Conservation (phyloP, 78 protist genomes). For the Dictyostelium brefeldianum region DNA sequence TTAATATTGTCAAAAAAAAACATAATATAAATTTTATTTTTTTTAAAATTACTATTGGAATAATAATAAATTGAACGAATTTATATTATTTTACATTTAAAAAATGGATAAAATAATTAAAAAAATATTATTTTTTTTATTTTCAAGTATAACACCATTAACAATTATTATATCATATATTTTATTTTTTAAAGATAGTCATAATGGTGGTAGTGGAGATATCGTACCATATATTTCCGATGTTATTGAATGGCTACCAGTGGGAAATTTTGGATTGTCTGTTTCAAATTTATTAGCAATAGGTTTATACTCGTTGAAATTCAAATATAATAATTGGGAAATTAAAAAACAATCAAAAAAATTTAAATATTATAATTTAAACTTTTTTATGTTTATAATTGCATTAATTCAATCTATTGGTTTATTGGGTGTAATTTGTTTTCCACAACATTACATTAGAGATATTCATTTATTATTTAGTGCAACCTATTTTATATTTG, state of each 20-base stretch:
- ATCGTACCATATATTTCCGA: constrained; percentile 12
- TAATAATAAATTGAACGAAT: no score
- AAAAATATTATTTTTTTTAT: neutral
- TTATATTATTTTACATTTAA: no score
- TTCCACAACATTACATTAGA: constrained; percentile 11
- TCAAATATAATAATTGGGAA: neutral
- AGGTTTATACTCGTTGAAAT: neutral
- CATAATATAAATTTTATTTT: no score
- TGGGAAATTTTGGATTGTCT: neutral
- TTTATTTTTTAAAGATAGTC: neutral
- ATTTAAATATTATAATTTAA: neutral
- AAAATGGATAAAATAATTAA: neutral
- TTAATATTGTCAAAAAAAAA: no score
- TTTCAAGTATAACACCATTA: neutral
- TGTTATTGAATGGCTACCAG: neutral
- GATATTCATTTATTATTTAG: neutral
- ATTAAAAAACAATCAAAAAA: neutral
- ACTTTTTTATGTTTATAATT: neutral
- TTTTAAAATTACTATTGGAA: no score
- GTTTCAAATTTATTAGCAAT: neutral
- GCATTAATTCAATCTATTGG: constrained; percentile 12
- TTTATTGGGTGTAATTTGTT: neutral
- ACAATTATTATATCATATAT: neutral
- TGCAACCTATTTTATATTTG: constrained; percentile 1
- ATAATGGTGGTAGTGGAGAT: neutral